A percentile compares a stretch with the other conserved stretches of the same genome.
Conservation (phyloP, 2,329 filamentous ascomycete species). For the Fusarium sublunatum region DNA sequence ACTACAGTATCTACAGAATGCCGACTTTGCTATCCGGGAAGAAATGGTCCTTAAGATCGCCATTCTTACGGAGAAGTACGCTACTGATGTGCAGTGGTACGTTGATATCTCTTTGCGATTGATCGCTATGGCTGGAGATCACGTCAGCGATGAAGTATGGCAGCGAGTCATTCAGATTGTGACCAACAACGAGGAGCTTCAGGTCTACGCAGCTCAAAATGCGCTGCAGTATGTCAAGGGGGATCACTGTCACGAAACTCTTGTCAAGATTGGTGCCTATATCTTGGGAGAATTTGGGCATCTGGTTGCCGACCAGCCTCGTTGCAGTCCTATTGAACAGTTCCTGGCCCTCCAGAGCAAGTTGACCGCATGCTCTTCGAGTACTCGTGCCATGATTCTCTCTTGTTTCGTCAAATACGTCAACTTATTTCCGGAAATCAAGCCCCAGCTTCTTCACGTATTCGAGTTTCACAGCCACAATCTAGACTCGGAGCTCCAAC, state of each 20-base stretch:
- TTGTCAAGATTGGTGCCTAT: slow-evolving; percentile 98
- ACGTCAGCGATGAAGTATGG: slow-evolving; percentile 99
- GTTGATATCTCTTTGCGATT: slow-evolving; percentile 96
- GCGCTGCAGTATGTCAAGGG: slow-evolving; percentile 92
- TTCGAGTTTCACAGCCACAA: slow-evolving; percentile 95
- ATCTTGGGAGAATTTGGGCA: slow-evolving; percentile 97
- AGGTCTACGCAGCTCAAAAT: slow-evolving; percentile 95
- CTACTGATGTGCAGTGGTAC: slow-evolving; percentile 98
- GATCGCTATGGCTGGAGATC: slow-evolving; percentile 96
- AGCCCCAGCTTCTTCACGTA: slow-evolving; percentile 89
- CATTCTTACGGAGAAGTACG: slow-evolving; percentile 97
- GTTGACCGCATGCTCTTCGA: slow-evolving; percentile 86
- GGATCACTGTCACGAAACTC: slow-evolving; percentile 93
- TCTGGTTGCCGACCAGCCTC: slow-evolving; percentile 89
- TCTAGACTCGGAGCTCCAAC: slow-evolving; percentile 93
- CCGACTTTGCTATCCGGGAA: slow-evolving; percentile 96
- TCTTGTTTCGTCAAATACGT: slow-evolving; percentile 98
- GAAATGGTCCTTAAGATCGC: slow-evolving; percentile 99
- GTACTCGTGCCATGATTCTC: slow-evolving; percentile 91
- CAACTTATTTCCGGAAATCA: slow-evolving; percentile 98
- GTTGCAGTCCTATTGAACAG: slow-evolving; percentile 96
- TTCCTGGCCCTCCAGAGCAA: slow-evolving; percentile 93
- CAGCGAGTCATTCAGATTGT: slow-evolving; percentile 98
- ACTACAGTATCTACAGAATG: slow-evolving; percentile 92
- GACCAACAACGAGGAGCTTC: slow-evolving; percentile 98